Percentiles rank a stretch among this genome's conserved stretches.
Evolutionary conservation across 2,329 filamentous ascomycete species (phyloP).

Genomic region (Colletotrichum musicola): DNA sequence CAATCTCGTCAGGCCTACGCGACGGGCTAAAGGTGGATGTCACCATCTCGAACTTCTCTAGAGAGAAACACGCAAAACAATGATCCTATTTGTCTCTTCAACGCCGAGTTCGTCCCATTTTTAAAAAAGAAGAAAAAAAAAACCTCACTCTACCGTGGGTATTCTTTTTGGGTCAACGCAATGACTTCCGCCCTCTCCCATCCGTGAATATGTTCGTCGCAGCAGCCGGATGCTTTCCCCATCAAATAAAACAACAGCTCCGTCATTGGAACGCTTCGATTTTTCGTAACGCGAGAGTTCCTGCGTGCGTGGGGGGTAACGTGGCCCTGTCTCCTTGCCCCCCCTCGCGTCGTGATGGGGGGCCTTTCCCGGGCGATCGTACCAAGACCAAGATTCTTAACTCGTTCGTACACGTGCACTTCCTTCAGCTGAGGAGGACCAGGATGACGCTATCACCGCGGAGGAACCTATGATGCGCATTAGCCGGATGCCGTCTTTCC

Average conservation of each 20-base stretch:
- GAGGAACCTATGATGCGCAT: slow-evolving; percentile 72
- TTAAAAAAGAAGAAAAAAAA: slow-evolving; percentile 35
- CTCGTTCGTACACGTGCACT: slow-evolving; percentile 15
- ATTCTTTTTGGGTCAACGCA: slow-evolving; percentile 17
- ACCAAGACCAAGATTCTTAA: slow-evolving; percentile 26
- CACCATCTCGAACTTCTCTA: too few species aligned
- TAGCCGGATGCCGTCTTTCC: not conserved
- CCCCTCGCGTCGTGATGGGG: not conserved
- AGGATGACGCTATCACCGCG: slow-evolving; percentile 90
- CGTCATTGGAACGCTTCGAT: not conserved
- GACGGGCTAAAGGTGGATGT: too few species aligned
- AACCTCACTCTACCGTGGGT: slow-evolving; percentile 41
- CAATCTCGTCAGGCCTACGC: too few species aligned
- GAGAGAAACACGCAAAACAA: slow-evolving; percentile 10
- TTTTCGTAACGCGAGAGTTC: not conserved
- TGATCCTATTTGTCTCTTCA: slow-evolving; percentile 48
- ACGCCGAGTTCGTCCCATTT: slow-evolving; percentile 53
- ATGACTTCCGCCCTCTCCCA: slow-evolving; percentile 11
- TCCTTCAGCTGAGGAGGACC: slow-evolving; percentile 78
- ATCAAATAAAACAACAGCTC: slow-evolving; percentile 1
- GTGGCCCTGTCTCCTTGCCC: not conserved
- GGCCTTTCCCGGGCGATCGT: slow-evolving; percentile 17
- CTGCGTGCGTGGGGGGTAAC: not conserved
- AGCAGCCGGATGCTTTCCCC: not conserved
- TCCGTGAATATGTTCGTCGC: slow-evolving; percentile 1